Evolutionary conservation across 192 early-diverging fungal genomes (phyloP).

Genomic region (Backusella macrospora): DNA sequence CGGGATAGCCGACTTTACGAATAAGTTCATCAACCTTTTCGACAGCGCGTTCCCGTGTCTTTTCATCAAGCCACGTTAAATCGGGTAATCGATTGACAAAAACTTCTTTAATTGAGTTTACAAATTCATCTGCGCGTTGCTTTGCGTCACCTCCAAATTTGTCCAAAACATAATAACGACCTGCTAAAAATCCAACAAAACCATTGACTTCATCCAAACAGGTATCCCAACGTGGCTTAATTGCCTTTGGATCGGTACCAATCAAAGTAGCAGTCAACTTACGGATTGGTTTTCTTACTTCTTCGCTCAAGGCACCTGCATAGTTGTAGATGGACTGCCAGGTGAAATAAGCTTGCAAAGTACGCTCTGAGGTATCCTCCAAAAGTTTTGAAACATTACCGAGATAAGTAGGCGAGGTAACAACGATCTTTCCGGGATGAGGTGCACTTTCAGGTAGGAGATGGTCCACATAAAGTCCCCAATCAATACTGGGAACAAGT

Average conservation of each 20-base stretch:
- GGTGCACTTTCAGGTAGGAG: slow-evolving; percentile 32
- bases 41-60: slow-evolving; percentile 44
- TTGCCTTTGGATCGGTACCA: slow-evolving; percentile 49
- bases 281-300: slow-evolving; percentile 43
- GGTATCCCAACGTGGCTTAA: slow-evolving; percentile 52
- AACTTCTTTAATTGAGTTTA: slow-evolving; percentile 41
- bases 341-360: slow-evolving; percentile 54
- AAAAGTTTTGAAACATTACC: slow-evolving; percentile 36
- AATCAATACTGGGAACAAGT: slow-evolving; percentile 40
- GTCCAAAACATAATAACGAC: slow-evolving; percentile 48
- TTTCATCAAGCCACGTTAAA: slow-evolving; percentile 50
- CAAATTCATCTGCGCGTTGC: slow-evolving; percentile 51
- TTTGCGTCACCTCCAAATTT: slow-evolving; percentile 52
- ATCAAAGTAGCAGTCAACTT: slow-evolving; percentile 41
- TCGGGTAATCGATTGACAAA: slow-evolving; percentile 44
- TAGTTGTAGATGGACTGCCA: slow-evolving; percentile 52
- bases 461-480: slow-evolving; percentile 41
- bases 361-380: slow-evolving; percentile 35
- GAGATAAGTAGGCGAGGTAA: slow-evolving; percentile 39
- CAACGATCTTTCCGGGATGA: slow-evolving; percentile 36
- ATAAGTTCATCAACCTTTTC: slow-evolving; percentile 47
- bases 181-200: slow-evolving; percentile 43
- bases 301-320: slow-evolving; percentile 40
- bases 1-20: slow-evolving; percentile 54
- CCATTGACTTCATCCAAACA: slow-evolving; percentile 43